A percentile compares a stretch with the other conserved stretches of the same genome.
These are phyloP conservation scores for Rosa lucieae DNA, from an alignment of 306 rosid species.

Conservation along the genomic window DNA sequence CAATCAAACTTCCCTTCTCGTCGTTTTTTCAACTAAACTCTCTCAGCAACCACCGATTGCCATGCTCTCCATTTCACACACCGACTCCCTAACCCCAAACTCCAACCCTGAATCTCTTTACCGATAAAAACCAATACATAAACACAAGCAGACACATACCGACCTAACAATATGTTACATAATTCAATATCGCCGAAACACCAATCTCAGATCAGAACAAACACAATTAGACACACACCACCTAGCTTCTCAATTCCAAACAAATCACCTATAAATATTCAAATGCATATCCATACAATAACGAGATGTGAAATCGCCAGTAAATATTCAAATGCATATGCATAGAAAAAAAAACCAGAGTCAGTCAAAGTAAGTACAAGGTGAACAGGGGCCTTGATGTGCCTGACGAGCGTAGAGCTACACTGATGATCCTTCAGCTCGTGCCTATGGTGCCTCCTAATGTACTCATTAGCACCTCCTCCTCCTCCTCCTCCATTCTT, in stretches of 20 bases:
- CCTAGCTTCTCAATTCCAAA: not conserved
- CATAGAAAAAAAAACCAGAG: not conserved
- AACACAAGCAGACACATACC: not conserved
- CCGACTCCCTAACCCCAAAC: not conserved
- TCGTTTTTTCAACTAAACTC: not conserved
- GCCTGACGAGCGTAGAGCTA: constrained; percentile 73
- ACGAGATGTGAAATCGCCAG: not conserved
- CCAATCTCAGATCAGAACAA: constrained; percentile 18
- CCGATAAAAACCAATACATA: not conserved
- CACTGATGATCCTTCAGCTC: constrained; percentile 68
- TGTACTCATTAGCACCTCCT: constrained; percentile 54
- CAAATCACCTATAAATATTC: not conserved
- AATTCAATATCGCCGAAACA: not conserved
- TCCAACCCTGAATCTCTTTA: not conserved
- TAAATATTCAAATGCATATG: not conserved
- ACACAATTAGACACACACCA: not conserved
- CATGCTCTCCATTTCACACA: not conserved
- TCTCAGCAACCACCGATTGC: not conserved
- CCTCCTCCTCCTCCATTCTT: constrained; percentile 44
- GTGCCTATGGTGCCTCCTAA: constrained; percentile 66
- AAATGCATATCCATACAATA: not conserved
- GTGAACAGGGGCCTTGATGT: constrained; percentile 80
- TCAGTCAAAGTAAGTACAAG: constrained; percentile 42
- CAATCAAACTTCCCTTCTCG: not conserved
- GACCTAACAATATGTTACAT: not conserved